Conservation (phyloP, 208 protist species). For the Leptomonas seymouri region DNA sequence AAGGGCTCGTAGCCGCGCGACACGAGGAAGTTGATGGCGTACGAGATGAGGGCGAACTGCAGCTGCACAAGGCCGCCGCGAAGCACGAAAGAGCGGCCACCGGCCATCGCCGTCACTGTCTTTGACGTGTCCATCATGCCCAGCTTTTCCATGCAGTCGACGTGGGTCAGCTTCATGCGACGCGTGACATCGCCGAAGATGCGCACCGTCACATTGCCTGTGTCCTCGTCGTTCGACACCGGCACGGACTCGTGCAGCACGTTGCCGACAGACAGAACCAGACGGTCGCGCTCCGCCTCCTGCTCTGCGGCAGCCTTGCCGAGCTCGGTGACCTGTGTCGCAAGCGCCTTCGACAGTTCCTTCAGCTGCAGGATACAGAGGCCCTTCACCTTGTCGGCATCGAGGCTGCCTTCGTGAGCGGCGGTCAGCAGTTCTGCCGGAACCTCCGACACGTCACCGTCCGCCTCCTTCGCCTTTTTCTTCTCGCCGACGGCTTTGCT, state of each 20-base stretch:
- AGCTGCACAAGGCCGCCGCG: conserved; percentile 97
- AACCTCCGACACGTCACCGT: conserved; percentile 74
- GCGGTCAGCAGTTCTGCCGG: conserved; percentile 55
- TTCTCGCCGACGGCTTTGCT: conserved; percentile 90
- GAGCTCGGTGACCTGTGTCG: conserved; percentile 55
- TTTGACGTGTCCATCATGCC: conserved; percentile 86
- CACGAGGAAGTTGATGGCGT: conserved; percentile 96
- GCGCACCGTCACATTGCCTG: conserved; percentile 87
- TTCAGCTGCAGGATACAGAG: conserved; percentile 93
- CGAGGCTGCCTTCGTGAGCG: conserved; percentile 59
- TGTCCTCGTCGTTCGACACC: conserved; percentile 95
- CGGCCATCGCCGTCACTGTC: conserved; percentile 91
- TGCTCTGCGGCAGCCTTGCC: conserved; percentile 67
- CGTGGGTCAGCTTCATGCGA: conserved; percentile 85
- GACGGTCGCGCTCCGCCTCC: conserved; percentile 70
- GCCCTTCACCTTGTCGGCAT: conserved; percentile 50
- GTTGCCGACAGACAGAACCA: conserved; percentile 95
- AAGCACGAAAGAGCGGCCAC: conserved; percentile 98
- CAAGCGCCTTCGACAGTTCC: conserved; percentile 82
- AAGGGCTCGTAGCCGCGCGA: conserved; percentile 94
- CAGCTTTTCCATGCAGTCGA: conserved; percentile 94
- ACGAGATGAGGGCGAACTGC: conserved; percentile 98
- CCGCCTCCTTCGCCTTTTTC: conserved; percentile 94
- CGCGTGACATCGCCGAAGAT: conserved; percentile 86
- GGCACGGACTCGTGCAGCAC: conserved; percentile 96